Evolutionary conservation across 257 asterid genomes (phyloP).

Genomic region (Primulina huaijiensis): DNA sequence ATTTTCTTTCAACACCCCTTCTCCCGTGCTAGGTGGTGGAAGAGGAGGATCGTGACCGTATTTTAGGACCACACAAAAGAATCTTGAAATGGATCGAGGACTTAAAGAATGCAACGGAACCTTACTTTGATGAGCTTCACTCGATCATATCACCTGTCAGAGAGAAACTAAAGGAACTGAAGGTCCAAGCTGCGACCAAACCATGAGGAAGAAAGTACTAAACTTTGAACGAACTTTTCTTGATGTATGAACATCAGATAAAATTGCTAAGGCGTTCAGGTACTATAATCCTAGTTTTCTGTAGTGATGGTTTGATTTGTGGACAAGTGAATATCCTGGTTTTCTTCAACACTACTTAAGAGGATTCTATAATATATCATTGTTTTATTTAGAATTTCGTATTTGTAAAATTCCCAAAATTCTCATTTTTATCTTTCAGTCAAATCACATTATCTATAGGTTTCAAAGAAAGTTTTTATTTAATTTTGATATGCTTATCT

Average conservation of each 20-base stretch:
- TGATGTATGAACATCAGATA: constrained; percentile 1
- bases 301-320: constrained; percentile 4
- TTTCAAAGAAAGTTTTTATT: too few species aligned
- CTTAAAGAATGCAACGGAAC: constrained; percentile 59
- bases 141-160: constrained; percentile 32
- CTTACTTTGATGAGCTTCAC: constrained; percentile 75
- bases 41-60: constrained; percentile 44
- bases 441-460: too few species aligned
- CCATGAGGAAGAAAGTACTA: constrained; percentile 16
- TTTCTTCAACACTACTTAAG: too few species aligned
- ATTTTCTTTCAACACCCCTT: neutral
- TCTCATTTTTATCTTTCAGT: too few species aligned
- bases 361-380: too few species aligned
- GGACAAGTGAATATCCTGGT: neutral
- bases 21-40: constrained; percentile 39
- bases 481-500: too few species aligned
- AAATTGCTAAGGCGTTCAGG: constrained; percentile 10
- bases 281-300: constrained; percentile 1
- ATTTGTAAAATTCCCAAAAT: too few species aligned
- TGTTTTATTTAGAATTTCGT: too few species aligned
- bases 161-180: constrained; percentile 40
- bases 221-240: neutral
- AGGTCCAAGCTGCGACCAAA: constrained; percentile 24
- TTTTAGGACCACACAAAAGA: constrained; percentile 58
- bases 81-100: constrained; percentile 71